Conservation (phyloP, 805 yeast genomes). For the Wickerhamiella brachini region DNA sequence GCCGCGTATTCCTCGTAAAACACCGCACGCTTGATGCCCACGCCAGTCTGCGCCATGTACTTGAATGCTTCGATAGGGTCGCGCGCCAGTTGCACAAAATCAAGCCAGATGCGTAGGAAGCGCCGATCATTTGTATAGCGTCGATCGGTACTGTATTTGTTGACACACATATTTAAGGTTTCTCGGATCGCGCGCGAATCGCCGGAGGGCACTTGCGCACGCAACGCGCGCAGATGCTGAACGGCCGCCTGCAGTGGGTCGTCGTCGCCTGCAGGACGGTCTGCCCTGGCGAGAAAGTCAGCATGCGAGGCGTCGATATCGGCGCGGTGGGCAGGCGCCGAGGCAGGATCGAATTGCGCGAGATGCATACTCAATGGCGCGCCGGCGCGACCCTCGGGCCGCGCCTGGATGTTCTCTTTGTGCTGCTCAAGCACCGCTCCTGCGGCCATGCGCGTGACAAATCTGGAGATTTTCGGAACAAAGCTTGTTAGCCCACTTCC, state of each 20-base stretch:
- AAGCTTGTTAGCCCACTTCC: no score
- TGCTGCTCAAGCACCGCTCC: conserved; percentile 35
- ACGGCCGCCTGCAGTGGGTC: conserved; percentile 24
- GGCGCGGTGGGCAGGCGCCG: neutral
- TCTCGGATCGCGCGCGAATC: neutral
- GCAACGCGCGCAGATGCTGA: conserved; percentile 17
- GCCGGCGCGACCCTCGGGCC: conserved; percentile 2
- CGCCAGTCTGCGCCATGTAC: conserved; percentile 54
- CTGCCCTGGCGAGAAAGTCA: neutral
- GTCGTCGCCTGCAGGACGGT: neutral
- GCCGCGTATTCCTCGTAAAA: conserved; percentile 73
- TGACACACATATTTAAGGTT: neutral
- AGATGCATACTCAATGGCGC: neutral
- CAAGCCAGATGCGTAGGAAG: conserved; percentile 68
- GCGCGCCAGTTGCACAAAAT: conserved; percentile 54
- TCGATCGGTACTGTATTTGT: conserved; percentile 5
- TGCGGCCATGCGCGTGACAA: neutral
- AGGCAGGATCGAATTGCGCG: neutral
- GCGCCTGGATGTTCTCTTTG: conserved; percentile 29
- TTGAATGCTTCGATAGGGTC: conserved; percentile 58
- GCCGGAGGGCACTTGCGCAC: neutral
- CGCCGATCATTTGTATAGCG: conserved; percentile 70
- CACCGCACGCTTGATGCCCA: conserved; percentile 52
- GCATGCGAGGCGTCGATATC: neutral
- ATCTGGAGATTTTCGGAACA: neutral